phyloP scores from a whole-genome alignment of 129 eudicot species.

The Silybum marianum region DNA sequence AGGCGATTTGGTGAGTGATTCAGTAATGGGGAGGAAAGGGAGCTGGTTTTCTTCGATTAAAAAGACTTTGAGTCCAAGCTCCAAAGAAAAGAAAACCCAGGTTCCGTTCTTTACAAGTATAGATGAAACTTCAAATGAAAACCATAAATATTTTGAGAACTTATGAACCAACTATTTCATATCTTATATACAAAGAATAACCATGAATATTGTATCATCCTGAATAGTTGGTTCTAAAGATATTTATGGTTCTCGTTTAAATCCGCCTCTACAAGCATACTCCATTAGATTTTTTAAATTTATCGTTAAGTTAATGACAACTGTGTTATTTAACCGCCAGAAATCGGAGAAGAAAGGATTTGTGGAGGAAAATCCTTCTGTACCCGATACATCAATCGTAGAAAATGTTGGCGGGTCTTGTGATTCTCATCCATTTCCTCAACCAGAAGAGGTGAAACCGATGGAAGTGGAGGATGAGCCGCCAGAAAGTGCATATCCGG shows the following conservation, averaged over 20 bases:
- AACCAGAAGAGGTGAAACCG: conserved; percentile 53
- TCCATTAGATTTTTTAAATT: not conserved
- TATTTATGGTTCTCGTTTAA: not conserved
- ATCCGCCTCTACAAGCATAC: not conserved
- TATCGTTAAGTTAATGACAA: not conserved
- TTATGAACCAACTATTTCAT: not conserved
- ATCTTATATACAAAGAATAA: not conserved
- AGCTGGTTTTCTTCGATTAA: conserved; percentile 83
- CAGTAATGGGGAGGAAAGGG: conserved; percentile 74
- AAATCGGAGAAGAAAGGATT: conserved; percentile 51
- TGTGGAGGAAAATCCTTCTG: conserved; percentile 43
- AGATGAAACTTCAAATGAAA: not conserved
- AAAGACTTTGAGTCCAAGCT: conserved; percentile 67
- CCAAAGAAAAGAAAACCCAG: conserved; percentile 66
- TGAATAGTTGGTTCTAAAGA: not conserved
- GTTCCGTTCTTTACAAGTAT: conserved; percentile 43
- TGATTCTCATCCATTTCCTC: conserved; percentile 51
- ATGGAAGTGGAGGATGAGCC: conserved; percentile 56
- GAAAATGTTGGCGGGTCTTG: conserved; percentile 39
- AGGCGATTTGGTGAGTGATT: conserved; percentile 48
- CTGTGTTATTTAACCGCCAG: conserved; percentile 25
- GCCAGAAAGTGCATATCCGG: conserved; percentile 50
- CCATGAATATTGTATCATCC: not conserved
- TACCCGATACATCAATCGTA: conserved; percentile 30
- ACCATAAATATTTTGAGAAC: not conserved